Conservation (phyloP, 2,329 filamentous ascomycete species). For the Trichophyton benhamiae region DNA sequence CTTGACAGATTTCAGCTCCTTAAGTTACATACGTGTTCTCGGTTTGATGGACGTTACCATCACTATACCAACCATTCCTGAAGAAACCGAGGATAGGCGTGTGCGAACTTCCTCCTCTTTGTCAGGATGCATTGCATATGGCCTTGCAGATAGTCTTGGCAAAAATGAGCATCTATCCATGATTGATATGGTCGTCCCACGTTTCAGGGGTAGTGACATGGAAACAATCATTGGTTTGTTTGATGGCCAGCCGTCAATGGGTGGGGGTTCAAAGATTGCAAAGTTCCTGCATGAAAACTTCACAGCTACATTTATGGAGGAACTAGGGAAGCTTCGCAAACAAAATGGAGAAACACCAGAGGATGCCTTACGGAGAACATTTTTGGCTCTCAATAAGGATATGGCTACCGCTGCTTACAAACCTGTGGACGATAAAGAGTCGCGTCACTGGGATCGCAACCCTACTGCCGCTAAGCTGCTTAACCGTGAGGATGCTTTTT, state of each 20-base stretch:
- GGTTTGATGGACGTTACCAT: constrained; percentile 97
- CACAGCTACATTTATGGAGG: constrained; percentile 66
- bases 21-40: constrained; percentile 72
- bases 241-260: constrained; percentile 80
- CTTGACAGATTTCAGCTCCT: constrained; percentile 79
- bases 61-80: constrained; percentile 82
- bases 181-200: constrained; percentile 86
- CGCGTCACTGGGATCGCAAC: constrained; percentile 48
- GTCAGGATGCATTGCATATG: constrained; percentile 82
- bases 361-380: constrained; percentile 76
- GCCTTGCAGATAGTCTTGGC: constrained; percentile 92
- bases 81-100: constrained; percentile 87
- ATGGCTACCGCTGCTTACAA: constrained; percentile 74
- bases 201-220: constrained; percentile 77
- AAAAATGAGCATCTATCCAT: constrained; percentile 90
- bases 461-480: constrained; percentile 63
- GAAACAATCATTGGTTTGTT: constrained; percentile 92
- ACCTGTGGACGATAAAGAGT: constrained; percentile 60
- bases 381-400: constrained; percentile 85
- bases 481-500: constrained; percentile 76
- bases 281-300: constrained; percentile 97
- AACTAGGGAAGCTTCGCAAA: constrained; percentile 61
- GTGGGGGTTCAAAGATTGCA: constrained; percentile 84
- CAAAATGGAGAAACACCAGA: constrained; percentile 59
- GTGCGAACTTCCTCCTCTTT: constrained; percentile 93